Conservation (phyloP, 768 basidiomycete species). For the Boletellus sp. region DNA sequence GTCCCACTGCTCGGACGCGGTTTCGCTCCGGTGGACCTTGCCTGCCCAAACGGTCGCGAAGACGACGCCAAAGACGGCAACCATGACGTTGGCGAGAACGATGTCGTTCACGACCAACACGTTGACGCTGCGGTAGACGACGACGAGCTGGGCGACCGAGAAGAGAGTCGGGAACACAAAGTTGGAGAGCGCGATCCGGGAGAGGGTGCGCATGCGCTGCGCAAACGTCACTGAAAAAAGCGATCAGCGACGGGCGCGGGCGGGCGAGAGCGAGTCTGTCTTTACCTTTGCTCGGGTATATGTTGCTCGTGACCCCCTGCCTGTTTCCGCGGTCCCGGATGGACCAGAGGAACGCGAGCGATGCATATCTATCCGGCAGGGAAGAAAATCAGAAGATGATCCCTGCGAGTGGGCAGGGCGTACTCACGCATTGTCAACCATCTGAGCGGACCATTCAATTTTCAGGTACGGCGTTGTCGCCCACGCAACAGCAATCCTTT, state of each 20-base stretch:
- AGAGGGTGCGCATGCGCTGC: constrained; percentile 24
- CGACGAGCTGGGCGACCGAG: constrained; percentile 28
- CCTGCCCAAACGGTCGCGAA: constrained; percentile 33
- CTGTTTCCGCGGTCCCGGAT: constrained; percentile 13
- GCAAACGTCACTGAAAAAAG: constrained; percentile 17
- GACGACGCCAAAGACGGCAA: constrained; percentile 32
- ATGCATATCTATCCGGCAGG: constrained; percentile 20
- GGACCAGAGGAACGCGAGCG: constrained; percentile 27
- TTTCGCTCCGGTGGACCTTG: constrained; percentile 2
- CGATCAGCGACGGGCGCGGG: too few relatives aligned
- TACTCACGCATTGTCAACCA: constrained; percentile 29
- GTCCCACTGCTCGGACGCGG: neutral
- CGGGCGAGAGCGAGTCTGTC: neutral
- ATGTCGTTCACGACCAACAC: constrained; percentile 23
- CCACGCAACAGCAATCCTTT: constrained; percentile 18
- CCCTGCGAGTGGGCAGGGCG: neutral
- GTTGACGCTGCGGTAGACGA: constrained; percentile 27
- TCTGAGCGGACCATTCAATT: constrained; percentile 31
- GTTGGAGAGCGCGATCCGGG: constrained; percentile 31
- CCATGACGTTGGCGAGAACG: constrained; percentile 27
- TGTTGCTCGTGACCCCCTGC: constrained; percentile 17
- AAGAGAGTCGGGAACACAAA: constrained; percentile 32
- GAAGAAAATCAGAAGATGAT: neutral
- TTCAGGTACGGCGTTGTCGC: constrained; percentile 27
- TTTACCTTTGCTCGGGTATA: constrained; percentile 13